Percentiles rank a stretch among this genome's conserved stretches.
Conservation (phyloP, 2,329 filamentous ascomycete genomes). For the Cladosporium velox region DNA sequence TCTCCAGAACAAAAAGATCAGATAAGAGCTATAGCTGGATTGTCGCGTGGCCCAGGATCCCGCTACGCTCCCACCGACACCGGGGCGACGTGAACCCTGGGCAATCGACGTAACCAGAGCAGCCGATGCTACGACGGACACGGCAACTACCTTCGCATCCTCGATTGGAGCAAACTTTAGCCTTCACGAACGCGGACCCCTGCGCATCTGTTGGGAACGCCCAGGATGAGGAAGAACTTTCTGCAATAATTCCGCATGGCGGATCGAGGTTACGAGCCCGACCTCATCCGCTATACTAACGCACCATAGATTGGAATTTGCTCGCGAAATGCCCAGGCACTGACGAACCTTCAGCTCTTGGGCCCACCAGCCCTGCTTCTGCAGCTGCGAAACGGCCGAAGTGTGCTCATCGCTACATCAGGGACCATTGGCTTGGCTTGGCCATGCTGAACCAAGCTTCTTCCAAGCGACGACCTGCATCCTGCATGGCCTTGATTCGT, state of each 20-base stretch:
- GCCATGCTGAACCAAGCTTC: slow-evolving; percentile 11
- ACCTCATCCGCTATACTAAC: neutral
- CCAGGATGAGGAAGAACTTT: slow-evolving; percentile 4
- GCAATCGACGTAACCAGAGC: slow-evolving; percentile 6
- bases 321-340: neutral
- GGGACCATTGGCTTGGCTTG: neutral
- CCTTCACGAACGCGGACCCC: neutral
- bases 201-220: slow-evolving; percentile 14
- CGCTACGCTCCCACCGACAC: slow-evolving; percentile 11
- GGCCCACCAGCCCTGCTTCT: slow-evolving; percentile 1
- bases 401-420: slow-evolving; percentile 5
- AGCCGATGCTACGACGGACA: neutral
- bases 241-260: slow-evolving; percentile 2
- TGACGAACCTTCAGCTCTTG: slow-evolving; percentile 2
- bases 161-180: neutral
- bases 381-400: neutral
- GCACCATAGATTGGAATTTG: neutral
- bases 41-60: slow-evolving; percentile 6
- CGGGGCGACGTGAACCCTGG: slow-evolving; percentile 3
- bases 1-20: slow-evolving; percentile 13
- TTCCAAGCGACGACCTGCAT: slow-evolving; percentile 16
- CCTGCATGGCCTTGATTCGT: slow-evolving; percentile 12
- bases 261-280: neutral
- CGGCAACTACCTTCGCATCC: slow-evolving; percentile 10
- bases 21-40: slow-evolving; percentile 13